These are phyloP conservation scores for Termitomyces sp. DNA, from an alignment of 768 basidiomycete genomes.

Conservation along the genomic window DNA sequence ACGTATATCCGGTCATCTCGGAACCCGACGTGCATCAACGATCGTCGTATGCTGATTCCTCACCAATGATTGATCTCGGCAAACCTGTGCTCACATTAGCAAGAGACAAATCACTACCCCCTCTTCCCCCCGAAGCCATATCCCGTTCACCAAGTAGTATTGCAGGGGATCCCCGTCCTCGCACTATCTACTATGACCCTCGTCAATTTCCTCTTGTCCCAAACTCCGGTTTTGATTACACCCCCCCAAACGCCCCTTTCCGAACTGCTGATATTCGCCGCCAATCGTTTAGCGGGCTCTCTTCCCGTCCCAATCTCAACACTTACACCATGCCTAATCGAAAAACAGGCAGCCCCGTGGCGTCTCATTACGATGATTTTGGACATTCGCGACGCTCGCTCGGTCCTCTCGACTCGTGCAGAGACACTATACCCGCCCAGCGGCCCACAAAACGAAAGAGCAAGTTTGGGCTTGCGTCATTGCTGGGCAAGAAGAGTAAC, in stretches of 20 bases:
- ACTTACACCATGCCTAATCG: constrained; percentile 48
- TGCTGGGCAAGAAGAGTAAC: constrained; percentile 56
- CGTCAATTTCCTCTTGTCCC: constrained; percentile 43
- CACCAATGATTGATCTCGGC: constrained; percentile 20
- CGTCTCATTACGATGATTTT: constrained; percentile 65
- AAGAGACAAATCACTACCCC: constrained; percentile 76
- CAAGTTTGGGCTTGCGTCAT: constrained; percentile 63
- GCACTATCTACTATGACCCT: constrained; percentile 63
- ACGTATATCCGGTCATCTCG: constrained; percentile 52
- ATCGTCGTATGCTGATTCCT: constrained; percentile 26
- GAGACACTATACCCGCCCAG: constrained; percentile 20
- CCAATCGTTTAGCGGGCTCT: constrained; percentile 73
- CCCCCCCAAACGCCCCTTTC: constrained; percentile 65
- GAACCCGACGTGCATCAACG: constrained; percentile 61
- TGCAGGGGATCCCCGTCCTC: constrained; percentile 49
- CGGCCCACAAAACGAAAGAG: constrained; percentile 59
- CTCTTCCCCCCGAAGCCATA: constrained; percentile 56
- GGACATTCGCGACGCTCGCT: constrained; percentile 64
- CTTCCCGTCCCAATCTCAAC: constrained; percentile 51
- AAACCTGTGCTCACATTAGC: constrained; percentile 14
- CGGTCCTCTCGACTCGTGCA: constrained; percentile 35
- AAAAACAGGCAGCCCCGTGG: constrained; percentile 33
- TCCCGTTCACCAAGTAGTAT: constrained; percentile 31
- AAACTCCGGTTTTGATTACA: constrained; percentile 45
- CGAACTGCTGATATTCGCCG: constrained; percentile 53